Conservation (phyloP, 2,329 filamentous ascomycete genomes). For the Paraconiothyrium brasiliense region DNA sequence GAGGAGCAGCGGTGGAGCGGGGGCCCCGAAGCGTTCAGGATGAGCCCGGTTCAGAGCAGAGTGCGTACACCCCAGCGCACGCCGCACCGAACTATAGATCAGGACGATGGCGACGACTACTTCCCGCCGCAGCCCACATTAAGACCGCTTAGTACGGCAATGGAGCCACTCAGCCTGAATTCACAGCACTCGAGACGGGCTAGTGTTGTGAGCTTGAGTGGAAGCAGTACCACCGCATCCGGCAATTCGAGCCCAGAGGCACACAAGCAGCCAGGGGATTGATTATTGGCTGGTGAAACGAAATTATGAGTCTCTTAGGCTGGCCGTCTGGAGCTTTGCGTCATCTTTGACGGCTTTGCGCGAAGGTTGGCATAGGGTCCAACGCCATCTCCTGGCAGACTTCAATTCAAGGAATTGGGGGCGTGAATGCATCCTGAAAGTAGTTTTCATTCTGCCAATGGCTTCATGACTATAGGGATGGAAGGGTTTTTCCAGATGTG, state of each 20-base stretch:
- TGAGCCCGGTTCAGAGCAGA: constrained; percentile 51
- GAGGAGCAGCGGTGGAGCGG: constrained; percentile 39
- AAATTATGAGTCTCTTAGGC: background rate
- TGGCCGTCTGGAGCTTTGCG: background rate
- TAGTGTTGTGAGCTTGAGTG: constrained; percentile 40
- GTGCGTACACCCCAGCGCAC: constrained; percentile 39
- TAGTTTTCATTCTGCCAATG: too few species aligned
- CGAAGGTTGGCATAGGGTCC: too few species aligned
- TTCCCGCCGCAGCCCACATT: constrained; percentile 36
- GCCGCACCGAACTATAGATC: constrained; percentile 8
- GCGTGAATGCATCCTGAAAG: too few species aligned
- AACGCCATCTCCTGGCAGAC: too few species aligned
- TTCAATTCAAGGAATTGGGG: too few species aligned
- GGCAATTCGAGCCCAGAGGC: constrained; percentile 21
- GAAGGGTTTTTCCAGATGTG: too few species aligned
- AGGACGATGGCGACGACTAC: constrained; percentile 34
- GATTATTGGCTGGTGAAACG: background rate
- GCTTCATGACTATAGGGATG: too few species aligned
- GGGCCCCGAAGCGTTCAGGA: constrained; percentile 47
- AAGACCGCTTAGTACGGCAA: constrained; percentile 30
- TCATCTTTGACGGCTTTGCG: too few species aligned
- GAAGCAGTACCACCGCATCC: constrained; percentile 25
- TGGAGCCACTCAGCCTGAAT: constrained; percentile 28
- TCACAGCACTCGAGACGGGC: constrained; percentile 36
- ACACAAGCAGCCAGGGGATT: constrained; percentile 40